Base-by-base conservation (phyloP, 1,284 basidiomycete species). In the Ceratobasidium theobromae region DNA sequence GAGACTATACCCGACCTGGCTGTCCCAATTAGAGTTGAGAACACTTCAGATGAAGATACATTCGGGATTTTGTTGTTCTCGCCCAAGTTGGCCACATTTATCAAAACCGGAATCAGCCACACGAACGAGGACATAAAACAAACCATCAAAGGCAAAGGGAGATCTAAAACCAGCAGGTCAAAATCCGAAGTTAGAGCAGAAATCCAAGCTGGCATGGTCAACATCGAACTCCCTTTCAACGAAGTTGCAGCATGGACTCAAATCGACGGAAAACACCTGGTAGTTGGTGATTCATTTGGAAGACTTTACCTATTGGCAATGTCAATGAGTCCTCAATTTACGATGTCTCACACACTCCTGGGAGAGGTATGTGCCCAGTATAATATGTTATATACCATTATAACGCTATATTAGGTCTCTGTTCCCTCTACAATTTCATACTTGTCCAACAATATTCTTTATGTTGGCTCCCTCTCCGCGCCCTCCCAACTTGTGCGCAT, bases 261-360 rank as follows among this genome's bases (percentile, higher is more conserved):
- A n/a, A 74, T 75, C 21, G 76, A 77, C 41, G 74, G 79, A 12
- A 74, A 78, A 14, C 79, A 82, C 40, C 83, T 86, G 65, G 74
- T 96, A 16, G 76, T 95, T 12, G 89, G 90, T 1, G 94, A 96
- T 72, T 79, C 80, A n/a, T 89, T 82, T 72, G 94, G 94, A 16
- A 83, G 84, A 55, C 78, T 93, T 11, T 82, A 84, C 0, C 78
- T 91, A 70, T 76, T 95, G 16, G 82, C 82, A 3, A 74, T 90
- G 66, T 52, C 68, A 11, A 55, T 72, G 16, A 70, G 68, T 16
- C 69, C 77, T 23, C 76, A 77, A 5, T 75, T 79, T 30, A 79
- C 77, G 0, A 78, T 95, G n/a, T 77, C 82, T 1, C 78, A 88
- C 4, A 72, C 88, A 16, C 86, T 88, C 32, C 76, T 94, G 4